Conservation (phyloP, 75 land plant species). For the Chamaecyparis obtusa region DNA sequence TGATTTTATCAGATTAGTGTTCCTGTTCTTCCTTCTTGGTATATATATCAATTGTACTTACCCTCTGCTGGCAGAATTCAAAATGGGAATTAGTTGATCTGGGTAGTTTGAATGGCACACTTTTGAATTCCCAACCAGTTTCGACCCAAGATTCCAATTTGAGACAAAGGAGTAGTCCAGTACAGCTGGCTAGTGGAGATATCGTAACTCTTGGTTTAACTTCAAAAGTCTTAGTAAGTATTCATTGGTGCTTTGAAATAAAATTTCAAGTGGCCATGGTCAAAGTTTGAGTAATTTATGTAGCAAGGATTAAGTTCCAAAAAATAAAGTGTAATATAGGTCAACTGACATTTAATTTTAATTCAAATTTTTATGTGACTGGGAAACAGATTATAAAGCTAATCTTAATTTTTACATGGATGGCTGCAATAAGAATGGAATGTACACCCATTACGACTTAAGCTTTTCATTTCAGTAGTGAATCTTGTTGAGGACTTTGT, state of each 20-base stretch:
- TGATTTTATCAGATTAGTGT: neutral
- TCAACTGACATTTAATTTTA: neutral
- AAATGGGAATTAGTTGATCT: slow-evolving; percentile 91
- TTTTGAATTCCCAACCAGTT: slow-evolving; percentile 58
- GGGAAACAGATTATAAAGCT: neutral
- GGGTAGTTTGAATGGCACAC: slow-evolving; percentile 97
- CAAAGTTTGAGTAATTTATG: neutral
- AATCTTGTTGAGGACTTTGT: neutral
- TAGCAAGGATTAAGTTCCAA: neutral
- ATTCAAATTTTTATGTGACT: neutral
- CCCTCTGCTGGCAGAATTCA: slow-evolving; percentile 33
- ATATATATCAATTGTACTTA: neutral
- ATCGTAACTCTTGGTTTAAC: slow-evolving; percentile 79
- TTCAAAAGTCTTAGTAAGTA: slow-evolving; percentile 79
- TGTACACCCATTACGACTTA: neutral
- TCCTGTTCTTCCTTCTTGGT: neutral
- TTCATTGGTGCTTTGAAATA: neutral
- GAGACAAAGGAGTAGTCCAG: slow-evolving; percentile 64
- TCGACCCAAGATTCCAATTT: slow-evolving; percentile 44
- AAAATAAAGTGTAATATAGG: neutral
- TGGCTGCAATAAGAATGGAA: neutral
- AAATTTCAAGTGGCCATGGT: neutral
- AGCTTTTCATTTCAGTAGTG: neutral
- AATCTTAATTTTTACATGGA: neutral
- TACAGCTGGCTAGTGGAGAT: slow-evolving; percentile 80